Evolutionary conservation across 768 basidiomycete species (phyloP), one percentile per base, ranked within the genome.

Genomic region (Epithele typhae): DNA sequence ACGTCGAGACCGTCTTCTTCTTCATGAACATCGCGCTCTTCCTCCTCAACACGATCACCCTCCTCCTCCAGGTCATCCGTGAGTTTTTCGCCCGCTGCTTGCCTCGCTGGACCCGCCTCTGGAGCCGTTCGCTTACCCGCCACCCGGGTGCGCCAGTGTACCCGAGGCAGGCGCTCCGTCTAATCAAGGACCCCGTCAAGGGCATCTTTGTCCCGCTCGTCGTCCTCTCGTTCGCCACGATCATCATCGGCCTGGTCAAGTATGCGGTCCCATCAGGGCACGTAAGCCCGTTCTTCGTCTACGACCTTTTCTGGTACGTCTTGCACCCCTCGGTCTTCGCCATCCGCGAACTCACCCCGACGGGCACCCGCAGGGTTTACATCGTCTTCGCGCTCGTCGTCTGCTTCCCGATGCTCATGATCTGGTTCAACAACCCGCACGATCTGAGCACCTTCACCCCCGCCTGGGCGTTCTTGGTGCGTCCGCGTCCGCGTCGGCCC

Each of bases 391-490:
- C 72, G 1, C 37, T 70, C 21, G 8, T 65, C 4, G 66, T 71
- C 8, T 74, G 69, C 48, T 68, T 75, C 51, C 68, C 69, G 5
- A 74, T 75, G 74, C 56, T 75, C 40, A 70, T 73, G 68, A 69
- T 75, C 36, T 76, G 72, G 73, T 75, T 70, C 59, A 72, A 72
- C 44, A 58, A 70, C 40, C 70, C 74, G 5, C 73, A 75, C 49
- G 72, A 75, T 33, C 44, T 75, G 43, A 58, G 51, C 11, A 63
- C 64, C 18, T 74, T 75, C 51, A 66, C 65, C 4, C 63, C 65
- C 0, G 64, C 64, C 0, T 65, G 64, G 62, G 65, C 64, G 15
- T 64, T 67, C 53, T 51, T 74, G 52, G 71, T 72, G 37, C 37
- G 68, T 60, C 11, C 54, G 21, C n/a, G n/a, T n/a, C 27, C 27